phyloP scores from a whole-genome alignment of 2,329 filamentous ascomycete species.

The Colletotrichum lupini region DNA sequence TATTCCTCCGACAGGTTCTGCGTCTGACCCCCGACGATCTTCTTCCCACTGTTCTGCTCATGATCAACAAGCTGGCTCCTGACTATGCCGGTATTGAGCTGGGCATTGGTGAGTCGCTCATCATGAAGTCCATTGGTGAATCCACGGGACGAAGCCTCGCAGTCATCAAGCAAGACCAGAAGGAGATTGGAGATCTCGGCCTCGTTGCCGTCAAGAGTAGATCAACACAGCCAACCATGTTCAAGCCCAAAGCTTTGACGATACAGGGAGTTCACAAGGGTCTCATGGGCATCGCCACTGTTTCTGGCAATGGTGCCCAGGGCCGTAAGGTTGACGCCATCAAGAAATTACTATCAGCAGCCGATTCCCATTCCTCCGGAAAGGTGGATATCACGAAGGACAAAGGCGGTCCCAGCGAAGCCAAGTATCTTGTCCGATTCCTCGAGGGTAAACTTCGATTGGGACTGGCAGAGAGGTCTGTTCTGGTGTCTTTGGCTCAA shows the following conservation, averaged over 20 bases:
- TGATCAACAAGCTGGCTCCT: conserved; percentile 98
- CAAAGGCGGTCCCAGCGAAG: conserved; percentile 93
- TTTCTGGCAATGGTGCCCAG: conserved; percentile 88
- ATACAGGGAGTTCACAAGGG: conserved; percentile 88
- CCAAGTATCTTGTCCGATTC: conserved; percentile 93
- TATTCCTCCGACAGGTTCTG: conserved; percentile 94
- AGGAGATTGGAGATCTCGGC: conserved; percentile 95
- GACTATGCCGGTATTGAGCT: conserved; percentile 97
- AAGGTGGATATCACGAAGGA: conserved; percentile 92
- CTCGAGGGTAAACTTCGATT: conserved; percentile 94
- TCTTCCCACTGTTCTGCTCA: conserved; percentile 87
- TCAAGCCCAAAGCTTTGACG: conserved; percentile 93
- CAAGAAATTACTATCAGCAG: conserved; percentile 94
- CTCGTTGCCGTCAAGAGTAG: conserved; percentile 95
- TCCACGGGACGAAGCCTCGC: conserved; percentile 87
- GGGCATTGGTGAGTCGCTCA: conserved; percentile 97
- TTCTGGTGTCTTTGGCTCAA: conserved; percentile 89
- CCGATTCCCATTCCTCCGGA: conserved; percentile 77
- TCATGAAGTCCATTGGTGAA: conserved; percentile 99
- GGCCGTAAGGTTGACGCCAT: conserved; percentile 92
- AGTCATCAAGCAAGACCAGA: conserved; percentile 95
- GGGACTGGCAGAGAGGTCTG: conserved; percentile 90
- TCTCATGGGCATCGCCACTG: conserved; percentile 87
- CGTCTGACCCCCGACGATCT: conserved; percentile 89
- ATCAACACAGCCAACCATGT: conserved; percentile 96